Evolutionary conservation across 2,329 filamentous ascomycete genomes (phyloP).

Genomic region (Myriosclerotinia duriaeana): DNA sequence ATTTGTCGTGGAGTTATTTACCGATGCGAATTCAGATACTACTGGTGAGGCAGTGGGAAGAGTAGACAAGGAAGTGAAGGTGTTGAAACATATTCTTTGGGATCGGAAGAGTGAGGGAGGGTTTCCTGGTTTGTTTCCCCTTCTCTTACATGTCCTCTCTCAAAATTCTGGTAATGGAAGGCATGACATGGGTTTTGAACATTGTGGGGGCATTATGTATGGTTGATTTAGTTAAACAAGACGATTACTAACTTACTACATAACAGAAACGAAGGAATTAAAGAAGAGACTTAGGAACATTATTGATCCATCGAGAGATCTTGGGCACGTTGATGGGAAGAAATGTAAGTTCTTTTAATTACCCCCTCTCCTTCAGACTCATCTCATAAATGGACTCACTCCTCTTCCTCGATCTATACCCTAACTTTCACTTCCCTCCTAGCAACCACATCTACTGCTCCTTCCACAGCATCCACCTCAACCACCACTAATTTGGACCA

Average conservation of each 20-base stretch:
- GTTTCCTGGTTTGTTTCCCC: conserved; percentile 64
- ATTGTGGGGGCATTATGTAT: not conserved
- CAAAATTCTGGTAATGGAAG: too few relatives aligned
- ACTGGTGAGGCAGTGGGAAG: not conserved
- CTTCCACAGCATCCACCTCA: not conserved
- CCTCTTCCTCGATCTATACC: not conserved
- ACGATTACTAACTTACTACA: not conserved
- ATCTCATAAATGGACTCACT: not conserved
- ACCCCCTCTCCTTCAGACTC: not conserved
- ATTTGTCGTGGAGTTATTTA: conserved; percentile 70
- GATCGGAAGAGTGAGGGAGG: conserved; percentile 83
- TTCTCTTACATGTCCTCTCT: not conserved
- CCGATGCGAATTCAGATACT: conserved; percentile 27
- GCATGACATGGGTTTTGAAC: too few relatives aligned
- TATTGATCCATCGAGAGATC: conserved; percentile 71
- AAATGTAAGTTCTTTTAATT: conserved; percentile 24
- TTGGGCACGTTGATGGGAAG: conserved; percentile 76
- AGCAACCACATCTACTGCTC: not conserved
- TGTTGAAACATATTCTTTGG: conserved; percentile 67
- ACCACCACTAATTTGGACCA: conserved; percentile 7
- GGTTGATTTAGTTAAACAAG: too few relatives aligned
- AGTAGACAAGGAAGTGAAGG: conserved; percentile 27
- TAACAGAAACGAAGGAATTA: conserved; percentile 20
- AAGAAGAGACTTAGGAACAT: conserved; percentile 63
- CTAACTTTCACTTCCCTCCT: not conserved